A percentile compares a stretch with the other conserved stretches of the same genome.
Evolutionary conservation across 1,139 yeast genomes (phyloP).

Genomic region (Candida sp.): DNA sequence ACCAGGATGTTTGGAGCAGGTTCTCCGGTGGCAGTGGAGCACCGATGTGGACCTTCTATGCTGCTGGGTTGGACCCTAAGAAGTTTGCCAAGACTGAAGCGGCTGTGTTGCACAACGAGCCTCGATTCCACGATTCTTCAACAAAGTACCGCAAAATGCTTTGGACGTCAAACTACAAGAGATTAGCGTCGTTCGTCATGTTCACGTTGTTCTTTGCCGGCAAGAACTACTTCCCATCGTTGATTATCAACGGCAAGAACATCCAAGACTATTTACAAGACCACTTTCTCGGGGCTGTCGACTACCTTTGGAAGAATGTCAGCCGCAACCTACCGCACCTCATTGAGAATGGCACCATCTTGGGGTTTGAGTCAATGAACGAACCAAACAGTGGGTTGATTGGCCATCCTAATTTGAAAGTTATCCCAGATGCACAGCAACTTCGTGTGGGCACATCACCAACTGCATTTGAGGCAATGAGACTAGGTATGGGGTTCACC

Average conservation of each 20-base stretch:
- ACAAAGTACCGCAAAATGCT: conserved; percentile 81
- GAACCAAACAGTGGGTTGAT: conserved; percentile 80
- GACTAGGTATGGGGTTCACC: conserved; percentile 74
- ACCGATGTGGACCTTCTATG: conserved; percentile 93
- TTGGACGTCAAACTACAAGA: conserved; percentile 89
- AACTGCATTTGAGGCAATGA: conserved; percentile 60
- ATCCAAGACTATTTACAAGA: conserved; percentile 79
- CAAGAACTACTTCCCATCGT: conserved; percentile 67
- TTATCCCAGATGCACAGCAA: conserved; percentile 56
- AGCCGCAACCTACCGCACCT: conserved; percentile 53
- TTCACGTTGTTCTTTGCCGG: conserved; percentile 90
- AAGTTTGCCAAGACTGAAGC: conserved; percentile 73
- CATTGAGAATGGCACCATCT: conserved; percentile 52
- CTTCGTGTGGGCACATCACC: conserved; percentile 72
- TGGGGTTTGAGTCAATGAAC: conserved; percentile 88
- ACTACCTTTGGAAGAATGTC: conserved; percentile 57
- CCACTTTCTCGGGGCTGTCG: conserved; percentile 61
- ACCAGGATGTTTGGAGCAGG: conserved; percentile 96
- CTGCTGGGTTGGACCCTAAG: conserved; percentile 88
- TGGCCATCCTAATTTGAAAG: conserved; percentile 53
- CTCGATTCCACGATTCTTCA: conserved; percentile 28
- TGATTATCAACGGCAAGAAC: conserved; percentile 69
- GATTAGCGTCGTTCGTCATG: conserved; percentile 82
- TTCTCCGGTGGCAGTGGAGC: conserved; percentile 96
- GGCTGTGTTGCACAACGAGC: conserved; percentile 70